Base-by-base conservation (phyloP, 78 protist species). In the Dictyostelium discoideum region DNA sequence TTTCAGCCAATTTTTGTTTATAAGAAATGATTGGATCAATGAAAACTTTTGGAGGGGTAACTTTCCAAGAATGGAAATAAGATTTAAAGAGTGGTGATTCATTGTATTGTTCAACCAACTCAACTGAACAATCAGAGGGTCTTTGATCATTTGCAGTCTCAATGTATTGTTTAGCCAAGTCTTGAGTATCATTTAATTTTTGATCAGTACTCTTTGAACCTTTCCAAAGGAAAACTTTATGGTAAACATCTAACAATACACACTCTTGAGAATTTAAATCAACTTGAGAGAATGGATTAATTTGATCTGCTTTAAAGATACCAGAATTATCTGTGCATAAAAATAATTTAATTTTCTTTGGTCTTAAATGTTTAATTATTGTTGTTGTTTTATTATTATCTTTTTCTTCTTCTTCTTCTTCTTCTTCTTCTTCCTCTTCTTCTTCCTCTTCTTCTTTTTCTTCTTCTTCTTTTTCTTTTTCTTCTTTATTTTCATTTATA, bases 261-360 rank as follows among this genome's bases (percentile, higher is more conserved):
- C 65, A 69, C 72, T 90, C 95, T 46, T 90, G 84, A 3, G 22
- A 26, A 73, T 90, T 65, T 72, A 90, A 72, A 42, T 90, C 95
- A 8, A 90, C 63, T 69, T 90, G 95, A 67, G 89, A 65, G 48
- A 90, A 90, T 90, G 95, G 95, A 11, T 72, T 72, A 48, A 90
- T 60, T 73, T 90, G 72, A 26, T 90, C 95, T 3, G 95, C 95
- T 63, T 83, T 90, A 60, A 90, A 90, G 42, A 90, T 82, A 82
- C 95, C 95, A 29, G 85, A 40, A 20, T 44, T 73, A 60, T 90
- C 95, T 2, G 95, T 82, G 24, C 85, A 72, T 9, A 90, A 46
- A 46, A 82, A 90, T 5, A 90, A 20, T 42, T 82, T 90, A 5
- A 48, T 50, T 65, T 82, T 80, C 22, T n/a, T 20, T 57, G 95